Conservation (phyloP, 116 monocot genomes). For the Trichopus zeylanicus region DNA sequence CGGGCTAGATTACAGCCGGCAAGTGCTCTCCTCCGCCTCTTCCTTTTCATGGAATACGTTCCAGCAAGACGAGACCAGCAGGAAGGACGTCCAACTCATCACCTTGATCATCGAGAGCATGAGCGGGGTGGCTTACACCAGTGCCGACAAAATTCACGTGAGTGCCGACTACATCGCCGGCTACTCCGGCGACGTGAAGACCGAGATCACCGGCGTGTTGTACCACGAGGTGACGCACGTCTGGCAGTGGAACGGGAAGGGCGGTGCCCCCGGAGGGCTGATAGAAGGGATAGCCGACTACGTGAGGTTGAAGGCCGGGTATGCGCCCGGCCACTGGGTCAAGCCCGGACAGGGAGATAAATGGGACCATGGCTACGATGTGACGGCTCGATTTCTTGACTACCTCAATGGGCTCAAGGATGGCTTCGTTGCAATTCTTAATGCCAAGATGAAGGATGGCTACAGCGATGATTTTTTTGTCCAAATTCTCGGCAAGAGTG, state of each 20-base stretch:
- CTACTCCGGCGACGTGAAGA: slow-evolving; percentile 18
- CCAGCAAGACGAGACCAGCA: background rate
- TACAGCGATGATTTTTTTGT: slow-evolving; percentile 20
- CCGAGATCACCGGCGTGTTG: slow-evolving; percentile 15
- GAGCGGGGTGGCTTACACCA: slow-evolving; percentile 6
- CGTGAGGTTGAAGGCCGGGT: slow-evolving; percentile 20
- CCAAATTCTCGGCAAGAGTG: slow-evolving; percentile 21
- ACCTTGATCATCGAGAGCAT: slow-evolving; percentile 10
- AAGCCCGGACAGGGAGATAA: slow-evolving; percentile 14
- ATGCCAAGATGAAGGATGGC: slow-evolving; percentile 24
- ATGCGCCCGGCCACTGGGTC: slow-evolving; percentile 17
- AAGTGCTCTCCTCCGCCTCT: slow-evolving; percentile 7
- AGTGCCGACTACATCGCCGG: slow-evolving; percentile 11
- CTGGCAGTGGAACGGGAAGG: slow-evolving; percentile 26
- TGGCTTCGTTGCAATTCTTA: slow-evolving; percentile 20
- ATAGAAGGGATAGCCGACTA: slow-evolving; percentile 32
- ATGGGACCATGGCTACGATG: slow-evolving; percentile 33
- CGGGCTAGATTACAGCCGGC: slow-evolving; percentile 7
- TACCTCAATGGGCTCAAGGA: slow-evolving; percentile 9
- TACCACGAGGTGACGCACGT: slow-evolving; percentile 27
- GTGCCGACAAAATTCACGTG: slow-evolving; percentile 3
- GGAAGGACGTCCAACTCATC: slow-evolving; percentile 9
- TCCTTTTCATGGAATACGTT: slow-evolving; percentile 7
- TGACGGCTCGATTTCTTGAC: slow-evolving; percentile 22
- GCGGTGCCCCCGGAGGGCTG: slow-evolving; percentile 3